A percentile compares a stretch with the other conserved stretches of the same genome.
Evolutionary conservation across 2,329 filamentous ascomycete genomes (phyloP).

Genomic region (Plenodomus biglobosus): DNA sequence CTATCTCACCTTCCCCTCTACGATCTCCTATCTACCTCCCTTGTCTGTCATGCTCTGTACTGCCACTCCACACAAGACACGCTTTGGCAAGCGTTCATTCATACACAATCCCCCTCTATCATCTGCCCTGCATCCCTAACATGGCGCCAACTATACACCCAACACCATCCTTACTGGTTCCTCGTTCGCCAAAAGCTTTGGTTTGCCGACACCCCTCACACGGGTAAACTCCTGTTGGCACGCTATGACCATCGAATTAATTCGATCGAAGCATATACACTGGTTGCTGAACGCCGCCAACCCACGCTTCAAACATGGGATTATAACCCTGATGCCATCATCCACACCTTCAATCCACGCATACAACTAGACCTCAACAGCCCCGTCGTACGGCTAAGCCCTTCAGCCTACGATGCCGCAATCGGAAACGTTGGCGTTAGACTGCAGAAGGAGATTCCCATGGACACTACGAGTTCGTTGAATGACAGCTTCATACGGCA

Average conservation of each 20-base stretch:
- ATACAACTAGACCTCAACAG: slow-evolving; percentile 73
- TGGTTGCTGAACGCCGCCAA: slow-evolving; percentile 65
- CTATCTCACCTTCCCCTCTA: slow-evolving; percentile 64
- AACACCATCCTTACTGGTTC: slow-evolving; percentile 84
- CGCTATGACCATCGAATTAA: slow-evolving; percentile 73
- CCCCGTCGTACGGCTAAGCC: slow-evolving; percentile 58
- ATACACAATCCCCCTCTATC: slow-evolving; percentile 62
- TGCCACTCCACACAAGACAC: slow-evolving; percentile 64
- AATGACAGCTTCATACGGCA: slow-evolving; percentile 13
- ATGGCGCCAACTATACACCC: slow-evolving; percentile 71
- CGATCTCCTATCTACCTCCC: slow-evolving; percentile 63
- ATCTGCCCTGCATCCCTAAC: slow-evolving; percentile 57
- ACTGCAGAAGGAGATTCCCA: slow-evolving; percentile 56
- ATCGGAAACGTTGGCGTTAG: slow-evolving; percentile 34
- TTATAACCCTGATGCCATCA: slow-evolving; percentile 64
- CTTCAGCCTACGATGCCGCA: slow-evolving; percentile 26
- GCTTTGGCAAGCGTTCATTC: slow-evolving; percentile 71
- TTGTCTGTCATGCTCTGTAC: slow-evolving; percentile 63
- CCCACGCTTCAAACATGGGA: slow-evolving; percentile 65
- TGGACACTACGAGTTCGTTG: slow-evolving; percentile 41
- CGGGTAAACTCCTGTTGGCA: slow-evolving; percentile 73
- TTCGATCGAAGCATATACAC: slow-evolving; percentile 77
- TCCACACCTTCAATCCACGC: slow-evolving; percentile 71
- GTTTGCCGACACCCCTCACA: slow-evolving; percentile 75
- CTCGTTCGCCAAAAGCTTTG: slow-evolving; percentile 77